Base-by-base conservation (phyloP, 805 yeast genomes). In the Saccharomycopsis babjevae region DNA sequence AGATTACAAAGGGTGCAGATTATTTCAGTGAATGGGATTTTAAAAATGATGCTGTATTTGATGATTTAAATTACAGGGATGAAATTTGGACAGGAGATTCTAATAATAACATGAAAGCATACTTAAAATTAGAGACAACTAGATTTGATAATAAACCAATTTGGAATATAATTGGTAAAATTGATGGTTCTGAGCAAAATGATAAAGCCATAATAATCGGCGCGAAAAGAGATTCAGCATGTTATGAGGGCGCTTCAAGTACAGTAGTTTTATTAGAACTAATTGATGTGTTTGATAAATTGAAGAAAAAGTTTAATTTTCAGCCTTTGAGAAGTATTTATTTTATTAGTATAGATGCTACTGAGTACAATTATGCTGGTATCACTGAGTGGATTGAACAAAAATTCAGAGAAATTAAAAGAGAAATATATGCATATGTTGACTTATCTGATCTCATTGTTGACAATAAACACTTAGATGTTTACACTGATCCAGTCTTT, bases 281-380 rank as follows among this genome's bases (percentile, higher is more conserved):
- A 61, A 82, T 88, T 10, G 82, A 86, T 61, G 70, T 88, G 0
- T 82, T 91, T 59, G 83, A 89, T 22, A 77, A 82, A 32, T 74
- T 91, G 71, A 84, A 81, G 62, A 77, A 82, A 58, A 76, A 83
- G 42, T 79, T 79, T 66, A 83, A 84, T 62, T 92, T 97, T 97
- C 75, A 77, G 55, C 97, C 98, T 0, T 71, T 90, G 46, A 80
- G 98, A 70, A 79, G 92, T 2, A 84, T 92, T 15, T 85, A 86
- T 68, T 91, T 92, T 73, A 83, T 83, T 0, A 88, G 96, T 0
- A 90, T 88, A 75, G 96, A 92, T 67, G 97, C 88, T 0, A 75
- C 87, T 0, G 83, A 85, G 63, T 90, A 86, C 68, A 91, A 91
- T 69, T 74, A 79, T 66, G 96, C 94, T 0, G 98, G 98, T 0